Conservation (phyloP, 129 eudicot genomes). For the Smallanthus sonchifolius region DNA sequence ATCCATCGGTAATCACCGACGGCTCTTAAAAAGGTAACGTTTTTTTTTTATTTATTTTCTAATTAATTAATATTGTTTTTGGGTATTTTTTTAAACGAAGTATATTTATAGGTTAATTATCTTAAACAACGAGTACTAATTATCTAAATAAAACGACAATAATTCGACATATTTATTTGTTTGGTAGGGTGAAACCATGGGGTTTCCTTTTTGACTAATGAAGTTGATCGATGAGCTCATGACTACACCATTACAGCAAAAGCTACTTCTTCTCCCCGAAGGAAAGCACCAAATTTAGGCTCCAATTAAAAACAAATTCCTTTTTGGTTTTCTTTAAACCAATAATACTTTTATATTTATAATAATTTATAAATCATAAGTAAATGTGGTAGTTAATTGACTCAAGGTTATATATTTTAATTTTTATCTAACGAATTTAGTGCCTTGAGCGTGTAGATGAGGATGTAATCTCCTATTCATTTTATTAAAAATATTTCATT, state of each 20-base stretch:
- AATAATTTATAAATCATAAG: not conserved
- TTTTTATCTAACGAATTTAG: not conserved
- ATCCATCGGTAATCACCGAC: too few species aligned
- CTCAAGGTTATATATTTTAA: not conserved
- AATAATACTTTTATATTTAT: not conserved
- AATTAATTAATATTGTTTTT: not conserved
- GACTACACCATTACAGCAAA: constrained; percentile 35
- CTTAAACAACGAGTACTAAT: not conserved
- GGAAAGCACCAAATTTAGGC: constrained; percentile 51
- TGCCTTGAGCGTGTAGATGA: not conserved
- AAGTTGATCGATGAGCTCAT: constrained; percentile 22
- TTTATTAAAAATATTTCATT: not conserved
- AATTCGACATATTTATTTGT: constrained; percentile 9
- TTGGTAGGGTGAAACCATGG: constrained; percentile 23
- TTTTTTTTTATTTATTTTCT: too few species aligned
- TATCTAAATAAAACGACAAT: not conserved
- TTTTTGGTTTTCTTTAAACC: constrained; percentile 12
- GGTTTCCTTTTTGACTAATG: constrained; percentile 26
- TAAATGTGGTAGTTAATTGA: not conserved
- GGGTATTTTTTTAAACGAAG: not conserved
- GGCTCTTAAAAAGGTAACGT: too few species aligned
- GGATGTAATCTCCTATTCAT: too few species aligned
- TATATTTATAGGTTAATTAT: not conserved
- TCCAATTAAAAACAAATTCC: constrained; percentile 1
- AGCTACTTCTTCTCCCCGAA: constrained; percentile 67